Conservation (phyloP, 2,329 filamentous ascomycete species). For the Colletotrichum costaricense region DNA sequence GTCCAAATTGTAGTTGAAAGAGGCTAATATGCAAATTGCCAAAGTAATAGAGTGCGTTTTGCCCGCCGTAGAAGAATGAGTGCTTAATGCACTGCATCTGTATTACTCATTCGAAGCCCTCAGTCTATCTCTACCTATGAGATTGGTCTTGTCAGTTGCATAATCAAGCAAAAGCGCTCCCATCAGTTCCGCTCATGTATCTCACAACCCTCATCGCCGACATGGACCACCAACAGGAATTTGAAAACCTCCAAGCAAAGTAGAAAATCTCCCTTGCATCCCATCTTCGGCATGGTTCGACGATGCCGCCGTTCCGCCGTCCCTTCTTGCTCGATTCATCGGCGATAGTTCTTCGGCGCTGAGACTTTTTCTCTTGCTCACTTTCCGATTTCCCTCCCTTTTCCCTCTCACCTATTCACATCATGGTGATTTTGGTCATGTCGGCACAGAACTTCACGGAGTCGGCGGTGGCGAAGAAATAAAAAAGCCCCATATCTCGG, state of each 20-base stretch:
- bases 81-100: neutral
- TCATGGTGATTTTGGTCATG: neutral
- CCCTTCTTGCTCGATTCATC: neutral
- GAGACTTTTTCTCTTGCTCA: neutral
- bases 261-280: neutral
- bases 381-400: neutral
- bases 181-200: neutral
- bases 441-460: neutral
- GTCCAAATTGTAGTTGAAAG: no score
- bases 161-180: neutral
- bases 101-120: neutral
- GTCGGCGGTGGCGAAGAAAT: neutral
- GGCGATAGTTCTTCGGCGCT: neutral
- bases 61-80: neutral
- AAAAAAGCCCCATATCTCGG: neutral
- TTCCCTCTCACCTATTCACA: no score
- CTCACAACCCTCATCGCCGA: neutral
- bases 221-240: neutral
- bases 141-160: neutral
- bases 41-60: neutral
- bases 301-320: neutral
- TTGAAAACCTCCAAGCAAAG: neutral
- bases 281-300: neutral
- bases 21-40: neutral
- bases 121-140: neutral